Conservation (phyloP, 2,329 filamentous ascomycete genomes). For the Curvularia hawaiiensis region DNA sequence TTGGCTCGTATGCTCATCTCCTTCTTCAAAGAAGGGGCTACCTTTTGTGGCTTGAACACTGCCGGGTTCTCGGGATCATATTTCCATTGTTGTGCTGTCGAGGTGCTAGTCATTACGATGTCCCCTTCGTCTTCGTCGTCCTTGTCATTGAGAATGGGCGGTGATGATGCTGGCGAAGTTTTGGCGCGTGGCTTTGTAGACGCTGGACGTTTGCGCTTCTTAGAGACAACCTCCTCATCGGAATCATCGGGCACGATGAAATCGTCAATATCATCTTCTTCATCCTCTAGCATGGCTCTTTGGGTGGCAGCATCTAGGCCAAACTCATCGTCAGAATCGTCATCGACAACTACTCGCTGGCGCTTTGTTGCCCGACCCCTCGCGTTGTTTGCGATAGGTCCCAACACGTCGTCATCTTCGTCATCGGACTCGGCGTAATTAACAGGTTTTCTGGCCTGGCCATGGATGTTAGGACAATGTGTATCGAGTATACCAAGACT, state of each 20-base stretch:
- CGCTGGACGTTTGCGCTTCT: conserved; percentile 70
- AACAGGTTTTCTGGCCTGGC: conserved; percentile 65
- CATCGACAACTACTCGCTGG: conserved; percentile 66
- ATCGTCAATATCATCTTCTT: conserved; percentile 82
- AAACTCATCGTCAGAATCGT: conserved; percentile 70
- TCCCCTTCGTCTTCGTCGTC: conserved; percentile 62
- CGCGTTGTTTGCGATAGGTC: conserved; percentile 55
- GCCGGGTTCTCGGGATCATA: conserved; percentile 67
- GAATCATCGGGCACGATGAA: conserved; percentile 89
- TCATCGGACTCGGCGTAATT: conserved; percentile 83
- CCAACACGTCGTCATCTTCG: conserved; percentile 73
- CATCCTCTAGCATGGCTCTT: conserved; percentile 60
- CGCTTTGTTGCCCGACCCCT: conserved; percentile 59
- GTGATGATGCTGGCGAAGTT: conserved; percentile 53
- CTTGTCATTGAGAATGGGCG: conserved; percentile 44
- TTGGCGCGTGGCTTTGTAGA: conserved; percentile 67
- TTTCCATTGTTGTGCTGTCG: conserved; percentile 83
- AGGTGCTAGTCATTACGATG: conserved; percentile 61
- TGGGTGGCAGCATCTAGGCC: conserved; percentile 62
- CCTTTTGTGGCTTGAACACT: conserved; percentile 55
- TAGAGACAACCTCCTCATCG: conserved; percentile 67
- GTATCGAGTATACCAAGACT: not conserved
- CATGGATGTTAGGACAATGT: conserved; percentile 13
- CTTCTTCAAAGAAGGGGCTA: conserved; percentile 40
- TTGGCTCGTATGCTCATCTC: conserved; percentile 44